Base-by-base conservation (phyloP, 75 land plant species). In the Pinus albicaulis region DNA sequence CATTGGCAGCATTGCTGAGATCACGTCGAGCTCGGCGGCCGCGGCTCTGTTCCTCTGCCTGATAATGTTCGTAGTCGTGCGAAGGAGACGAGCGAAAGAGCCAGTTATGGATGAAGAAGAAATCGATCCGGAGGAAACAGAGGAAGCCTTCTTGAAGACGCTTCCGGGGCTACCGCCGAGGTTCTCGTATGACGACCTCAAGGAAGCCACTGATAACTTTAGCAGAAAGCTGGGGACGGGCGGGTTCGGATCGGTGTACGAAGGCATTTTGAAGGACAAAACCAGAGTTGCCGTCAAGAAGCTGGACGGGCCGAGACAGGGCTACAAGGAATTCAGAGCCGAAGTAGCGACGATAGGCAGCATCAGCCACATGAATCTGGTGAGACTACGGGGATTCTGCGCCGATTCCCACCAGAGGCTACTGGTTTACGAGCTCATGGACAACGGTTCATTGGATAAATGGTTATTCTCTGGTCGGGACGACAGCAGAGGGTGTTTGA, bases 251-350 rank as follows among this genome's bases (percentile, higher is more conserved):
- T 31, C 31, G 31, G 31, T 31, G 31, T 31, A 31, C 31, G 31
- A 31, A 31, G 31, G 31, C 31, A 2, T 31, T 31, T 31, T 31
- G 31, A 31, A 23, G 0, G 80, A 66, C 41, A 38, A 28, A 2
- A 72, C 16, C 31, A 16, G 11, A 15, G 86, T 82, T 25, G 86
- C 82, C 8, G 87, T 86, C 57, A 86, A 86, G 65, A 75, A 63
- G 59, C 52, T 86, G 41, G 86, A 83, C 55, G 70, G 56, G 55
- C 64, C 72, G 15, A 62, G 72, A 28, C 80, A 84, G 31, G 86
- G 31, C 31, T 31, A 31, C 31, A 31, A 31, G 31, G 31, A 31
- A 31, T 31, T 31, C 31, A 31, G 31, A 31, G 31, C 31, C 31
- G 31, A 31, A 31, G 31, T 31, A 31, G 31, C 31, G 31, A 31